phyloP scores from a whole-genome alignment of 768 basidiomycete genomes.

The Mycena vitilis region DNA sequence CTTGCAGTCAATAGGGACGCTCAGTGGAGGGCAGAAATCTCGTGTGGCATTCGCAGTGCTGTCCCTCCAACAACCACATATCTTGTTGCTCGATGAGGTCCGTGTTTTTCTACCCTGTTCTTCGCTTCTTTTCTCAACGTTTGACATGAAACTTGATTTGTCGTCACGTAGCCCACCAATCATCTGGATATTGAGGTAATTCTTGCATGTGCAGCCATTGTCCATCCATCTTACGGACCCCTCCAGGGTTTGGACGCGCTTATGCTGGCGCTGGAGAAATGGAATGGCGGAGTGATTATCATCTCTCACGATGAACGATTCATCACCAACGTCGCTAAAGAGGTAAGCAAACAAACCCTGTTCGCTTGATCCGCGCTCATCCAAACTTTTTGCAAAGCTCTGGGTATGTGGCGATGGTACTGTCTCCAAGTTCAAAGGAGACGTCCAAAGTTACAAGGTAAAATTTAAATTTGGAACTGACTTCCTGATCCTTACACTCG shows the following conservation, averaged over 20 bases:
- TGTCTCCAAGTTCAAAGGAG: constrained; percentile 86
- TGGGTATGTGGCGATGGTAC: constrained; percentile 94
- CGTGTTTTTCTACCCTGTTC: constrained; percentile 36
- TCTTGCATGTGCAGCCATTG: constrained; percentile 13
- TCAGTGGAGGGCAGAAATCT: constrained; percentile 96
- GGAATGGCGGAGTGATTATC: constrained; percentile 93
- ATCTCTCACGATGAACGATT: constrained; percentile 97
- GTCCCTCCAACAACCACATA: constrained; percentile 90
- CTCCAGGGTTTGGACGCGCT: constrained; percentile 89
- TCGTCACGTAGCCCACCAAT: constrained; percentile 79
- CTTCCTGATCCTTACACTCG: constrained; percentile 2
- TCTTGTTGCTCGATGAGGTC: constrained; percentile 94
- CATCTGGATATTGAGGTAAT: constrained; percentile 92
- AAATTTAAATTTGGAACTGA: not conserved
- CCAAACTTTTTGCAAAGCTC: constrained; percentile 58
- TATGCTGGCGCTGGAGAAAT: constrained; percentile 81
- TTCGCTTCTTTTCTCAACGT: constrained; percentile 5
- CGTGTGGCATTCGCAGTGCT: constrained; percentile 93
- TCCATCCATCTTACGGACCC: constrained; percentile 26
- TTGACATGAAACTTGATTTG: constrained; percentile 24
- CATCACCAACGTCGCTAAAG: constrained; percentile 88
- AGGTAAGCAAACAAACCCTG: constrained; percentile 58
- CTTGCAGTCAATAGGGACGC: constrained; percentile 89
- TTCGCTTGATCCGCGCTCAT: constrained; percentile 26
- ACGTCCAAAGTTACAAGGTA: constrained; percentile 93